Evolutionary conservation across 2,329 filamentous ascomycete genomes (phyloP).

Genomic region (Colletotrichum cuscutae): DNA sequence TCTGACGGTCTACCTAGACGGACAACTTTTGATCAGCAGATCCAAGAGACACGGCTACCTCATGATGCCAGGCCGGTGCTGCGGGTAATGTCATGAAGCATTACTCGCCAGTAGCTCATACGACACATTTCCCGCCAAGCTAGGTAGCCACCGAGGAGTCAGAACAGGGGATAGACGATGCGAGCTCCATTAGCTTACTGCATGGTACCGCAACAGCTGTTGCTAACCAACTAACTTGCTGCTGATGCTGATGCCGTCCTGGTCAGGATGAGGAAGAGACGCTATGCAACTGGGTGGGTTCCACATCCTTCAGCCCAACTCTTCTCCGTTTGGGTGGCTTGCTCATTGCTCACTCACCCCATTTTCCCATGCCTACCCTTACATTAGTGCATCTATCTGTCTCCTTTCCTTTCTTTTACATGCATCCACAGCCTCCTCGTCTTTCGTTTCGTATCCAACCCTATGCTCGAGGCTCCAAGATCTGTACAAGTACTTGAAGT

Average conservation of each 20-base stretch:
- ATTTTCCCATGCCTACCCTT: not conserved
- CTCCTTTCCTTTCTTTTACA: conserved; percentile 8
- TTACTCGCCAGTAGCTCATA: conserved; percentile 11
- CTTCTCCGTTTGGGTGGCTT: conserved; percentile 14
- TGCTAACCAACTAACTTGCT: not conserved
- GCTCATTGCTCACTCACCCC: conserved; percentile 2
- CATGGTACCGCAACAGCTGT: conserved; percentile 18
- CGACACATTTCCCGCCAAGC: conserved; percentile 8
- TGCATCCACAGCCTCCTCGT: not conserved
- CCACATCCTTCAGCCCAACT: conserved; percentile 30
- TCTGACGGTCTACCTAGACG: conserved; percentile 3
- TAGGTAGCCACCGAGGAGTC: not conserved
- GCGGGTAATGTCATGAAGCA: not conserved
- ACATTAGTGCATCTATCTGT: not conserved
- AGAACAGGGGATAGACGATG: conserved; percentile 16
- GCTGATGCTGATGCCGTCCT: not conserved
- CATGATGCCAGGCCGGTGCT: not conserved
- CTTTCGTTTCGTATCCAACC: not conserved
- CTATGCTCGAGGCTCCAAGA: not conserved
- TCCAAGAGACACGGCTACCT: conserved; percentile 18
- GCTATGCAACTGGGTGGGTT: conserved; percentile 33
- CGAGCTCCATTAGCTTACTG: conserved; percentile 26
- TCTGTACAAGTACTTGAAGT: not conserved
- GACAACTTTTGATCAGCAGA: conserved; percentile 29
- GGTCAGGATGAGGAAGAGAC: conserved; percentile 2